Base-by-base conservation (phyloP, 352 stramenopile genomes). In the Phytophthora sp. region DNA sequence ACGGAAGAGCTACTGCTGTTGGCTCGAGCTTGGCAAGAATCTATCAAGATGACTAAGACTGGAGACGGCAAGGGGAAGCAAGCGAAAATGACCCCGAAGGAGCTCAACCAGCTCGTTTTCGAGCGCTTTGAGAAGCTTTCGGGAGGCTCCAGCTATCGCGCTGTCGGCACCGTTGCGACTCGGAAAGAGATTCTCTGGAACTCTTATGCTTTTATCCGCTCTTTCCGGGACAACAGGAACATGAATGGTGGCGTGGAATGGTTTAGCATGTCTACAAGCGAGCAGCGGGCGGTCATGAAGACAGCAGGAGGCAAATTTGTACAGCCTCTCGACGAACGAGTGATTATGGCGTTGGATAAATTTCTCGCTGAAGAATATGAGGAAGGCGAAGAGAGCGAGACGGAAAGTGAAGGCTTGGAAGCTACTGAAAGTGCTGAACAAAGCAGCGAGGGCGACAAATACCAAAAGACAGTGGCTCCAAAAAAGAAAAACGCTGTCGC, bases 241-340 rank as follows among this genome's bases (percentile, higher is more conserved):
- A 34, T 10, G 0, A 52, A 30, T 53, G 62, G 17, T 6, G 31
- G 9, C 6, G n/a, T 48, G 3, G 54, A 69, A 4, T 71, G 62
- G 62, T 71, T 71, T 11, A 8, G 15, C 0, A 6, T 71, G 23
- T 11, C 46, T 28, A 43, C 18, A 6, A 62, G 4, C 5, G 32
- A 66, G 13, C 62, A 71, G 42, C 31, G 42, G 20, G 13, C 41
- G 41, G 45, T 66, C n/a, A 71, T 71, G 62, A 50, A 66, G 35
- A 66, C 41, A 9, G 49, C 54, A 5, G 62, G 55, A 3, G 54
- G 54, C 1, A 45, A 54, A 11, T 41, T 26, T 5, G 54, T 71
- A 31, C 38, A 35, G 20, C 62, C 55, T 0, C 56, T 71, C n/a
- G 46, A 61, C 5, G 48, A 61, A 17, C 37, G 8, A 7, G 46